These are phyloP conservation scores for Pulveroboletus sp. DNA, from an alignment of 768 basidiomycete species.

Conservation along the genomic window DNA sequence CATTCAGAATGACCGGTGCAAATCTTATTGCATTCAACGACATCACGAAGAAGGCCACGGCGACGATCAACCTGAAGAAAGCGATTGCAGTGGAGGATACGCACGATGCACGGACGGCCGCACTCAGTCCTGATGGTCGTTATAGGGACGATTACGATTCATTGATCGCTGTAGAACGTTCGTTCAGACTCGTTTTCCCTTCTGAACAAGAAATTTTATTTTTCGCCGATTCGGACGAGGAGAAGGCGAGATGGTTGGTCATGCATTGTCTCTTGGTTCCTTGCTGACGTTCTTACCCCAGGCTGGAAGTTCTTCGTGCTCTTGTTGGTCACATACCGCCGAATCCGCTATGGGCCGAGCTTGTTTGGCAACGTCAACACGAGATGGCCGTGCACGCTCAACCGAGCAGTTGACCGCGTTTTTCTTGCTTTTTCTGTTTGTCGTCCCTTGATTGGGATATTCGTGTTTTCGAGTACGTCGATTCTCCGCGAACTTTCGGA, in stretches of 20 bases:
- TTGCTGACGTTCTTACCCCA: conserved; percentile 29
- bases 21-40: conserved; percentile 90
- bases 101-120: conserved; percentile 50
- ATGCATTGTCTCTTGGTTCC: not conserved
- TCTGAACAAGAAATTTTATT: conserved; percentile 80
- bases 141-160: conserved; percentile 59
- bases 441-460: not conserved
- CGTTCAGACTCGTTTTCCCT: conserved; percentile 82
- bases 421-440: conserved; percentile 9
- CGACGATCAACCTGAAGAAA: conserved; percentile 89
- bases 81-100: conserved; percentile 77
- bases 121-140: conserved; percentile 44
- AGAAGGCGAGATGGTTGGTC: conserved; percentile 81
- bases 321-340: conserved; percentile 88
- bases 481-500: conserved; percentile 2
- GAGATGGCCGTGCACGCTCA: conserved; percentile 31
- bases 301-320: conserved; percentile 83
- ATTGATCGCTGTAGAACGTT: conserved; percentile 71
- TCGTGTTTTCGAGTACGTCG: conserved; percentile 7
- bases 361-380: conserved; percentile 80
- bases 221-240: conserved; percentile 87
- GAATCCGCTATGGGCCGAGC: conserved; percentile 91
- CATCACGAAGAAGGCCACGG: conserved; percentile 85
- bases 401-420: not conserved
- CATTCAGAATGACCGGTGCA: conserved; percentile 80